Evolutionary conservation across 352 stramenopile species (phyloP).

Genomic region (Phytophthora macrochlamydospora): DNA sequence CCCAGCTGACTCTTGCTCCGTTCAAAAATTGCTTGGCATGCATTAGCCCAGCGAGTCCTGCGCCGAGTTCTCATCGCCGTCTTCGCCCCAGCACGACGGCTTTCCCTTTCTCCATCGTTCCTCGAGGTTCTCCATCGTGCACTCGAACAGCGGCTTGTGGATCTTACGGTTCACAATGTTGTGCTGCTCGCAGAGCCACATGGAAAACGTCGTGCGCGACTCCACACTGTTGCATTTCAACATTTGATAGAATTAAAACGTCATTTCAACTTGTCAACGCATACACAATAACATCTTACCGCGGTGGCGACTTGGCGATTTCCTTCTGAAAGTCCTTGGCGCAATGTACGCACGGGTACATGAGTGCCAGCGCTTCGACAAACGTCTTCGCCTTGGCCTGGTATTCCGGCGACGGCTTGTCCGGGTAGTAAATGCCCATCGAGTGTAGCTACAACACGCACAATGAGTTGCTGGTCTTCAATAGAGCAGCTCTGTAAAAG

Average conservation of each 20-base stretch:
- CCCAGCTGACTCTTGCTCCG: too few relatives aligned
- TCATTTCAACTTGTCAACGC: not conserved
- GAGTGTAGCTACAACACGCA: conserved; percentile 81
- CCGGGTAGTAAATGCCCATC: conserved; percentile 97
- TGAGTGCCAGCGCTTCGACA: conserved; percentile 90
- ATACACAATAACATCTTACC: conserved; percentile 49
- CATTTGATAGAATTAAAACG: not conserved
- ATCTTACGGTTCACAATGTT: conserved; percentile 98
- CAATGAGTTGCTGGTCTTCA: not conserved
- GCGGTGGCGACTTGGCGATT: conserved; percentile 90
- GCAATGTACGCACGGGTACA: conserved; percentile 95
- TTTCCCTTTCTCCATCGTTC: conserved; percentile 94
- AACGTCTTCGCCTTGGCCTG: conserved; percentile 91
- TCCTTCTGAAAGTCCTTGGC: conserved; percentile 95
- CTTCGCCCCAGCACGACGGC: conserved; percentile 82
- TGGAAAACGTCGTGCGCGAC: conserved; percentile 91
- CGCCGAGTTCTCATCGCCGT: conserved; percentile 40
- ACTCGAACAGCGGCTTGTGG: conserved; percentile 94
- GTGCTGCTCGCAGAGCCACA: conserved; percentile 98
- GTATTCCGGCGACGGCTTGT: conserved; percentile 92
- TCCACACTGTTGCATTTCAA: conserved; percentile 65
- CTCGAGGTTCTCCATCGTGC: conserved; percentile 93
- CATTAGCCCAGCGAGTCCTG: conserved; percentile 30
- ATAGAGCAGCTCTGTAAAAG: not conserved
- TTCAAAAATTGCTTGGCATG: too few relatives aligned